Conservation (phyloP, 2,329 filamentous ascomycete genomes). For the Chaetomiaceae sp. region DNA sequence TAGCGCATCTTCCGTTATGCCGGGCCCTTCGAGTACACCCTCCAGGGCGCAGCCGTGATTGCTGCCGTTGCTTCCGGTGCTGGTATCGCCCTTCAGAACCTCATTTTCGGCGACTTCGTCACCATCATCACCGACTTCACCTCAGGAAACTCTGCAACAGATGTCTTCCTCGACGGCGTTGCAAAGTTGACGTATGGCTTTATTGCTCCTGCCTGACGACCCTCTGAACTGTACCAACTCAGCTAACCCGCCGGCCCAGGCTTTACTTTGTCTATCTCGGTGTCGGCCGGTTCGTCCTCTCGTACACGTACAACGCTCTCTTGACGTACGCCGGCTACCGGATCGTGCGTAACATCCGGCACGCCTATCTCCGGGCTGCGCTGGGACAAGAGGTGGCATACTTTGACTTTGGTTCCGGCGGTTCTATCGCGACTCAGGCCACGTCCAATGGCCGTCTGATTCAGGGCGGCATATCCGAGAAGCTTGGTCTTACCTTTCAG, state of each 20-base stretch:
- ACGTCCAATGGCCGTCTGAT: constrained; percentile 38
- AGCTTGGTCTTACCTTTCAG: constrained; percentile 34
- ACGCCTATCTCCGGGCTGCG: constrained; percentile 27
- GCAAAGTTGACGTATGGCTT: constrained; percentile 15
- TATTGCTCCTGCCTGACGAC: too few species aligned
- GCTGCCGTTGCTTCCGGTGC: constrained; percentile 41
- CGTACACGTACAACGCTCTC: constrained; percentile 38
- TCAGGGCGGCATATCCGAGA: constrained; percentile 35
- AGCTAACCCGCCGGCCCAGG: not conserved
- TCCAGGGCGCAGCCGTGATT: constrained; percentile 19
- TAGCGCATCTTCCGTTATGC: constrained; percentile 24
- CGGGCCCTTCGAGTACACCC: constrained; percentile 13
- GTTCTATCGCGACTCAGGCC: constrained; percentile 38
- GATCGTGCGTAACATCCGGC: constrained; percentile 27
- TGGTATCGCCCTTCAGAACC: constrained; percentile 44
- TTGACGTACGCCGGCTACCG: constrained; percentile 29
- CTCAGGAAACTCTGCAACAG: constrained; percentile 30
- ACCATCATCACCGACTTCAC: constrained; percentile 42
- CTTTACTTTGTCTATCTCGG: constrained; percentile 55
- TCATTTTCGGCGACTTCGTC: constrained; percentile 49
- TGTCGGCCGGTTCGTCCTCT: constrained; percentile 44
- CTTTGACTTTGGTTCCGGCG: constrained; percentile 44
- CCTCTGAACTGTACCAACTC: not conserved
- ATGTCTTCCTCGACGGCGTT: constrained; percentile 34
- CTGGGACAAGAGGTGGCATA: constrained; percentile 52